These are phyloP conservation scores for Vanilla planifolia DNA, from an alignment of 106 monocot species.

Conservation along the genomic window DNA sequence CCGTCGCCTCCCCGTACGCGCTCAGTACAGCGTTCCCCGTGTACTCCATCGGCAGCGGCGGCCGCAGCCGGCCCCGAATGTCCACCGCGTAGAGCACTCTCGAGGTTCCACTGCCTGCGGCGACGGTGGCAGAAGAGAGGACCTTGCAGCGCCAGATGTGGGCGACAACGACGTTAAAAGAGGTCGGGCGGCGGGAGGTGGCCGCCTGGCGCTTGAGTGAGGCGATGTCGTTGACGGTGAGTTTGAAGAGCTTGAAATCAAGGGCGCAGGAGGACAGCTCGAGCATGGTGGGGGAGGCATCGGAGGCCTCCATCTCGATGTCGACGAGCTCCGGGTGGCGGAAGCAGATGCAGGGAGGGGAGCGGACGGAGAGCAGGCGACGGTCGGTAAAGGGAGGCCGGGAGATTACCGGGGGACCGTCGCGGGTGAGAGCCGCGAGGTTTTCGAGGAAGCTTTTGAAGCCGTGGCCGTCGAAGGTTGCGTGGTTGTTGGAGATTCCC, in stretches of 20 bases:
- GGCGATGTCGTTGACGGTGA: constrained; percentile 20
- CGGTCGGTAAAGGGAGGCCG: constrained; percentile 28
- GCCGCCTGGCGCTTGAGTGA: constrained; percentile 18
- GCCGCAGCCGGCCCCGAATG: constrained; percentile 15
- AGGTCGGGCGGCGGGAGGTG: background rate
- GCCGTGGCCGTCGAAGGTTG: constrained; percentile 35
- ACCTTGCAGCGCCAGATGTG: constrained; percentile 48
- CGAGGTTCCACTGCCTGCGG: background rate
- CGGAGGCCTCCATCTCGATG: too few species aligned
- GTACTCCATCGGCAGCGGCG: constrained; percentile 23
- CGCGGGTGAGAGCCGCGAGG: constrained; percentile 30
- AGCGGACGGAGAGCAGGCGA: constrained; percentile 31
- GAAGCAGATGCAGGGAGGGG: constrained; percentile 37
- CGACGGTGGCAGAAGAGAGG: background rate
- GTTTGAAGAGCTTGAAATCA: constrained; percentile 25
- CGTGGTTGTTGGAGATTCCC: constrained; percentile 40
- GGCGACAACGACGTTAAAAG: constrained; percentile 37
- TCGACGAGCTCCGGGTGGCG: constrained; percentile 38
- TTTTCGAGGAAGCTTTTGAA: constrained; percentile 36
- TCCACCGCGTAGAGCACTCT: constrained; percentile 36
- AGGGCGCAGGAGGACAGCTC: constrained; percentile 1
- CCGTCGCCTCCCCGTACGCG: constrained; percentile 11
- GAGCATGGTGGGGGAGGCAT: background rate
- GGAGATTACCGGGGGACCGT: constrained; percentile 9
- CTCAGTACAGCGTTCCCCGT: constrained; percentile 37